Percentiles rank a stretch among this genome's conserved stretches.
Evolutionary conservation across 1,284 basidiomycete genomes (phyloP).

Genomic region (Marasmius oreades): DNA sequence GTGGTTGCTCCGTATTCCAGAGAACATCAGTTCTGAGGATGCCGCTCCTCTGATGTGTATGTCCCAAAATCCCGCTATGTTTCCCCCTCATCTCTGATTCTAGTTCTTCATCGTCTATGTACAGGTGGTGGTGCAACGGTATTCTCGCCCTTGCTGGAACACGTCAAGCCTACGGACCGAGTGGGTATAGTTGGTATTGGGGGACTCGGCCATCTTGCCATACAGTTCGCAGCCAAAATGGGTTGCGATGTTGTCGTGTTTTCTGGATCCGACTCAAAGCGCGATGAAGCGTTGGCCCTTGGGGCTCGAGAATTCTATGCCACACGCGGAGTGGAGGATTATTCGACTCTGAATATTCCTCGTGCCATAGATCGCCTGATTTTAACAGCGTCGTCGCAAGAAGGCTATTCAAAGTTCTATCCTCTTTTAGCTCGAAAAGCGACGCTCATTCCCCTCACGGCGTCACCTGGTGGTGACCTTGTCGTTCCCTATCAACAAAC

Average conservation of each 20-base stretch:
- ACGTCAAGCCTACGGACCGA: constrained; percentile 38
- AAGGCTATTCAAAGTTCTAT: constrained; percentile 5
- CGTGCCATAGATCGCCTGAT: constrained; percentile 24
- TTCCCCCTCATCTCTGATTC: constrained; percentile 49
- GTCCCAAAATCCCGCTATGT: constrained; percentile 59
- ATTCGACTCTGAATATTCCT: constrained; percentile 3
- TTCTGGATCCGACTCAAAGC: constrained; percentile 52
- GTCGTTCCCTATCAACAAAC: constrained; percentile 6
- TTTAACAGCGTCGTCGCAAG: constrained; percentile 9
- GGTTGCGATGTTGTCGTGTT: constrained; percentile 62
- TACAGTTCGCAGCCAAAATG: constrained; percentile 49
- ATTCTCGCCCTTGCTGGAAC: constrained; percentile 54
- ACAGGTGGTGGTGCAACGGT: constrained; percentile 48
- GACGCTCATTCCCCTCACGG: constrained; percentile 10
- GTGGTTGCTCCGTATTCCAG: constrained; percentile 65
- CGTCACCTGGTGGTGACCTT: background rate
- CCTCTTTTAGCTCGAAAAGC: constrained; percentile 2
- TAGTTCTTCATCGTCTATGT: constrained; percentile 32
- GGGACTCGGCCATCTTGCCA: constrained; percentile 50
- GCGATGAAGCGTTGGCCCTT: constrained; percentile 54
- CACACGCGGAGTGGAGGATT: constrained; percentile 28
- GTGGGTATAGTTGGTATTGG: constrained; percentile 65
- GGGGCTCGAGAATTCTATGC: constrained; percentile 49
- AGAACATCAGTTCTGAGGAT: background rate
- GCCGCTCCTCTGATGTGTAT: constrained; percentile 38